A percentile compares a stretch with the other conserved stretches of the same genome.
Evolutionary conservation across 140 eudicot species (phyloP).

Genomic region (Cichorium intybus): DNA sequence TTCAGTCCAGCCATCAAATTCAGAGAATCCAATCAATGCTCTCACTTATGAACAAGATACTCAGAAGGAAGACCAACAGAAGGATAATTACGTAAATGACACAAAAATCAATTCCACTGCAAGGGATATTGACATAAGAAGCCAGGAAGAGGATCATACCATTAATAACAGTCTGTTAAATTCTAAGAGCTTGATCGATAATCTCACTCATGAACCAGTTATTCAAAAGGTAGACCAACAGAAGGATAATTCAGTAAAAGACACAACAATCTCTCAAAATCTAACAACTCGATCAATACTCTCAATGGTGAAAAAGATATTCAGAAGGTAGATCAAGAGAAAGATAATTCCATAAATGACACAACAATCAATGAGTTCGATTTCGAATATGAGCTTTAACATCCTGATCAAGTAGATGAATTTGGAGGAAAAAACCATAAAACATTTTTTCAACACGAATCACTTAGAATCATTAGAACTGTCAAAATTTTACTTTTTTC

Average conservation of each 20-base stretch:
- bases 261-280: conserved; percentile 2
- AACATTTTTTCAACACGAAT: no score
- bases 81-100: conserved; percentile 13
- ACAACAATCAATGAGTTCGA: not conserved
- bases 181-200: not conserved
- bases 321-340: conserved; percentile 19
- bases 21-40: not conserved
- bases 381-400: no score
- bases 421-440: no score
- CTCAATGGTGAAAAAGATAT: not conserved
- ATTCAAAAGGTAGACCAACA: conserved; percentile 17
- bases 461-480: no score
- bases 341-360: not conserved
- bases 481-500: no score
- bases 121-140: conserved; percentile 12
- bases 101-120: not conserved
- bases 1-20: conserved; percentile 4
- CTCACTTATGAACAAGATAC: not conserved
- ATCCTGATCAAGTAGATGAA: no score
- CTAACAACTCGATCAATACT: not conserved
- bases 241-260: not conserved
- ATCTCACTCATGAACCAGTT: not conserved
- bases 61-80: no score
- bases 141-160: conserved; percentile 12
- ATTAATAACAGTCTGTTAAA: not conserved